Base-by-base conservation (phyloP, 2,329 filamentous ascomycete species). In the Cladosporium cucumerinum region DNA sequence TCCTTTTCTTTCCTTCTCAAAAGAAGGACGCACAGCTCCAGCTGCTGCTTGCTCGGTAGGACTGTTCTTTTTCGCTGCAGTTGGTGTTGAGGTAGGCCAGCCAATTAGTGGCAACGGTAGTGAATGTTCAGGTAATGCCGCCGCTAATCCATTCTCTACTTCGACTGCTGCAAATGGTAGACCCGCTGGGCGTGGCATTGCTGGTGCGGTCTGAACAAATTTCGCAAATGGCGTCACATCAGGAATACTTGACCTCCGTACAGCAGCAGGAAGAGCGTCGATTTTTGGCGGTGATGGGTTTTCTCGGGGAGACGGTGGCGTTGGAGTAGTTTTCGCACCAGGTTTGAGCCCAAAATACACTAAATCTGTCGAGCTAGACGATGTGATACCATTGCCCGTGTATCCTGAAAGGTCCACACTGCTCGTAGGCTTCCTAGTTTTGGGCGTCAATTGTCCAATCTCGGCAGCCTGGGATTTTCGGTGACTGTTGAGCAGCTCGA, bases 391-490 rank as follows among this genome's bases (percentile, higher is more conserved):
- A n/a, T 57, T 51, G 36, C 48, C 48, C 14, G 11, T 12, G 16
- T 55, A 51, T 5, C 48, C 36, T 21, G 18, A 8, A 14, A 55
- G 36, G 25, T 65, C 58, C 21, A 55, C 46, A 36, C 70, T 70
- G 12, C 64, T 49, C 11, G 66, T 66, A 3, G 67, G 61, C 28
- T 61, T 69, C 8, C 70, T 65, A 12, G 64, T 61, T 21, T 73
- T 68, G 14, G 74, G 74, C 12, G 70, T 71, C 26, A 83, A 74
- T 67, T 82, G 81, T 18, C 81, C 81, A 39, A 80, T 83, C 71
- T 83, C 81, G 21, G 81, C 81, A 34, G 80, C 81, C 67, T 82
- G 81, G 6, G 81, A 82, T 62, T 81, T 72, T 34, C 81, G 80
- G 67, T 82, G 80, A 65, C 71, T 81, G 63, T 81, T 76, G 63